Evolutionary conservation across 148 eudicot genomes (phyloP).

Genomic region (Amaranthus hypochondriacus): DNA sequence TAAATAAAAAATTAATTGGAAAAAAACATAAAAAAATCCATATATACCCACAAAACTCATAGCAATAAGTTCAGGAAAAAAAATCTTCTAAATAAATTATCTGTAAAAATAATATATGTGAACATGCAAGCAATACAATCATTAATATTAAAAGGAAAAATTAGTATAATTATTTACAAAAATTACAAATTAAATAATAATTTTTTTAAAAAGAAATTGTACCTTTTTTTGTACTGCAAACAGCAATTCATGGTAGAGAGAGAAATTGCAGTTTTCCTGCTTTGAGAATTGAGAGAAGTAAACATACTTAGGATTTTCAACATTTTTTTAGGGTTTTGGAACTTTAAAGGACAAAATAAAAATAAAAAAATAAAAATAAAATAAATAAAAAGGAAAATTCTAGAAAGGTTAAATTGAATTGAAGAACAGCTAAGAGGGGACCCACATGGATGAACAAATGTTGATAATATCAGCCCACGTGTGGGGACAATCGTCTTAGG

Average conservation of each 20-base stretch:
- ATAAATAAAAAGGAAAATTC: background rate
- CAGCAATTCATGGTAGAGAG: background rate
- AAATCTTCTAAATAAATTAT: too few relatives aligned
- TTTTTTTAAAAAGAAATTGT: background rate
- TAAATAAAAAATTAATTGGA: too few relatives aligned
- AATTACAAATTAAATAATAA: background rate
- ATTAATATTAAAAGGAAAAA: too few relatives aligned
- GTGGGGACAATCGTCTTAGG: background rate
- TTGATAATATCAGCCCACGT: background rate
- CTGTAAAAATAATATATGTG: too few relatives aligned
- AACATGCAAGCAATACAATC: too few relatives aligned
- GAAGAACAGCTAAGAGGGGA: slow-evolving; percentile 8
- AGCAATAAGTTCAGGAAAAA: too few relatives aligned
- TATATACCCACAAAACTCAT: too few relatives aligned
- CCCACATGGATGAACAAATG: background rate
- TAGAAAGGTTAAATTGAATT: background rate
- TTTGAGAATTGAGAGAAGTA: background rate
- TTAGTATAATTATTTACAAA: background rate
- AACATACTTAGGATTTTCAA: background rate
- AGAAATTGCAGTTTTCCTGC: background rate
- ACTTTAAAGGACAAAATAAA: background rate
- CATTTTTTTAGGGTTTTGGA: slow-evolving; percentile 9
- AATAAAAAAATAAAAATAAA: background rate
- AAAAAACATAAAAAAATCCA: too few relatives aligned
- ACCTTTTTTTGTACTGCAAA: background rate